Percentiles rank a stretch among this genome's conserved stretches.
Evolutionary conservation across 371 early-diverging fungal species (phyloP).

Genomic region (Mortierella sp.): DNA sequence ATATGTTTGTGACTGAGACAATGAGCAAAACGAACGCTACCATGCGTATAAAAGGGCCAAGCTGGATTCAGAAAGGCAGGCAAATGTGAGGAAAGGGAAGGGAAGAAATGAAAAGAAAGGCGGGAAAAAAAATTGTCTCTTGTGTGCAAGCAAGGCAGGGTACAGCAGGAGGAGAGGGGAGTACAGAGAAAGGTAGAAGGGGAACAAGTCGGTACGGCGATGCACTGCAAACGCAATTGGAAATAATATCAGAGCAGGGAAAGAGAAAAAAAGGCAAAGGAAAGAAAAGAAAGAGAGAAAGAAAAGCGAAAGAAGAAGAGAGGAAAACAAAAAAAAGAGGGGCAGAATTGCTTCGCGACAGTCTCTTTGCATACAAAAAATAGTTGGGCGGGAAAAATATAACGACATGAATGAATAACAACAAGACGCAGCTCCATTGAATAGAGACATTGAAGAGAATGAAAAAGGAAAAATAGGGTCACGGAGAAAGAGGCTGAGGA

Average conservation of each 20-base stretch:
- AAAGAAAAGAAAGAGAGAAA: neutral
- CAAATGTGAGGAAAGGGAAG: neutral
- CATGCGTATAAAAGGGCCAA: neutral
- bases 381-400: neutral
- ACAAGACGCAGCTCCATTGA: neutral
- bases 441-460: neutral
- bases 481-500: neutral
- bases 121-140: neutral
- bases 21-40: conserved; percentile 6
- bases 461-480: neutral
- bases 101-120: neutral
- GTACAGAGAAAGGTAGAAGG: neutral
- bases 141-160: neutral
- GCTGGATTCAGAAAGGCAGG: neutral
- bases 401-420: neutral
- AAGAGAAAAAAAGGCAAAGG: too few species aligned
- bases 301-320: neutral
- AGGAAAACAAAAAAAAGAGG: neutral
- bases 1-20: neutral
- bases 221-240: neutral
- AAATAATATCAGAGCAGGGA: neutral
- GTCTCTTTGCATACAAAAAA: neutral
- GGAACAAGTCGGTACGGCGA: neutral
- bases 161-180: neutral
- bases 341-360: neutral